These are phyloP conservation scores for Ceratocystis ficicola DNA, from an alignment of 2,329 filamentous ascomycete genomes.

Conservation along the genomic window DNA sequence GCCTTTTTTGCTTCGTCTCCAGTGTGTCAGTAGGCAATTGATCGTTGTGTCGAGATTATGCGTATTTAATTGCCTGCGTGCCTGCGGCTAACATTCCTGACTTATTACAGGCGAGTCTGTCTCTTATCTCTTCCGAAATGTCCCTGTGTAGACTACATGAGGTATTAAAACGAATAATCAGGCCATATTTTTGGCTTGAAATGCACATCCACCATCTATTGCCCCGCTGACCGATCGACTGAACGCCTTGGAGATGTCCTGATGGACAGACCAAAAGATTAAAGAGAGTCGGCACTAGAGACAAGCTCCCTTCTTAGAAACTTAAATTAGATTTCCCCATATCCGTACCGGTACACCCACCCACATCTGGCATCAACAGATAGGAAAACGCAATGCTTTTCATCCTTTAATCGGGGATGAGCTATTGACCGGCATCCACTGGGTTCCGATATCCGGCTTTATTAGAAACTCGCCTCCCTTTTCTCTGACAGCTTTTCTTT, in stretches of 20 bases:
- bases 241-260: not conserved
- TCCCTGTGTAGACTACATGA: constrained; percentile 35
- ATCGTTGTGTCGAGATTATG: no score
- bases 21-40: no score
- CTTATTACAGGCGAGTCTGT: constrained; percentile 38
- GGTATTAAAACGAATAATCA: constrained; percentile 1
- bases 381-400: not conserved
- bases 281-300: no score
- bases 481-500: not conserved
- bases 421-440: not conserved
- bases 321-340: no score
- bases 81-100: not conserved
- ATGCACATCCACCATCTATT: not conserved
- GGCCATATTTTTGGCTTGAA: not conserved
- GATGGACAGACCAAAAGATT: not conserved
- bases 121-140: constrained; percentile 57
- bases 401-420: not conserved
- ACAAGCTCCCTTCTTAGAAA: no score
- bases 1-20: no score
- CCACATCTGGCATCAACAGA: not conserved
- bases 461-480: not conserved
- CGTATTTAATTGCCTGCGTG: not conserved
- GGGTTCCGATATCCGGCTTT: constrained; percentile 6
- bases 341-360: not conserved
- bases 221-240: not conserved